A percentile compares a stretch with the other conserved stretches of the same genome.
Evolutionary conservation across 345 rosid genomes (phyloP).

Genomic region (Salix exigua): DNA sequence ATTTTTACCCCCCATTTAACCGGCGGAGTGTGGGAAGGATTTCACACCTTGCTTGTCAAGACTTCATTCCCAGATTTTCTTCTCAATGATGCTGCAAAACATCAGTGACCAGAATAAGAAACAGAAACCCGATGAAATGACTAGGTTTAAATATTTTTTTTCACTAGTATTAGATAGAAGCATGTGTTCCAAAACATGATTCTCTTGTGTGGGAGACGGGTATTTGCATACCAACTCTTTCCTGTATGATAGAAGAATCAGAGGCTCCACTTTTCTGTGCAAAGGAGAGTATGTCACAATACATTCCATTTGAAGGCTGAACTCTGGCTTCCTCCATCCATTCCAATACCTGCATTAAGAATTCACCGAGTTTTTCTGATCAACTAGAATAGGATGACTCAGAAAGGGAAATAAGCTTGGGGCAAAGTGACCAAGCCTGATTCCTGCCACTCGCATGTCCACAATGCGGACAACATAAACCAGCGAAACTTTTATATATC

Average conservation of each 20-base stretch:
- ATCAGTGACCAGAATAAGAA: neutral
- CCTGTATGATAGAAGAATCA: constrained; percentile 47
- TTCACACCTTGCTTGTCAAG: neutral
- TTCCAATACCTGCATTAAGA: constrained; percentile 54
- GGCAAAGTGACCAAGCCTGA: too few species aligned
- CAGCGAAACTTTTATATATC: neutral
- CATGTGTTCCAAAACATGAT: neutral
- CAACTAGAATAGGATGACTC: too few species aligned
- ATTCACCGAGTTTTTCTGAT: neutral
- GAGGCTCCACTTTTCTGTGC: constrained; percentile 66
- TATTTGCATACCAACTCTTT: constrained; percentile 54
- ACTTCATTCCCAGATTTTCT: constrained; percentile 28
- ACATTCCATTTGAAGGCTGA: constrained; percentile 68
- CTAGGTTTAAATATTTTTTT: neutral
- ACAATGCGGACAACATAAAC: neutral
- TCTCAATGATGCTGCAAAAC: constrained; percentile 29
- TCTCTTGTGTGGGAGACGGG: constrained; percentile 8
- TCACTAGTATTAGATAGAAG: neutral
- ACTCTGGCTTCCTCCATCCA: constrained; percentile 82
- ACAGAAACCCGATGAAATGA: neutral
- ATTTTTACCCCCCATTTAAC: neutral
- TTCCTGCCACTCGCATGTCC: neutral
- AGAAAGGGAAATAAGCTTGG: neutral
- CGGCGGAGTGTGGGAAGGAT: neutral
- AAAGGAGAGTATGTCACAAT: constrained; percentile 53